Base-by-base conservation (phyloP, 257 asterid species). In the Scutellaria minor region DNA sequence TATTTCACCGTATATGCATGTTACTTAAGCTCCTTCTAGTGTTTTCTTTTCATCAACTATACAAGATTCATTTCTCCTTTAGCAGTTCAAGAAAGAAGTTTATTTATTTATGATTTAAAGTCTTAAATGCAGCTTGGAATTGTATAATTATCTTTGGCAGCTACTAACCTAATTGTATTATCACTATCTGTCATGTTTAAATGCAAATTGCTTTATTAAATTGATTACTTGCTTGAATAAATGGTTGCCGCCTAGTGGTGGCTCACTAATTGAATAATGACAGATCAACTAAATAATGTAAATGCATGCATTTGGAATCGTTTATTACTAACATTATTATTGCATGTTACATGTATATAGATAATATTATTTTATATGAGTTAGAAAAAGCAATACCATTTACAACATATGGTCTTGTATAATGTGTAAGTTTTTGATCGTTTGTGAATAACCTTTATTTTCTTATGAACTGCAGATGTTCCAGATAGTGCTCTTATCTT, bases 401-500 rank as follows among this genome's bases (percentile, higher is more conserved):
- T 52, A 10, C 6, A 14, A 52, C 7, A 52, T 9, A 52, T 9
- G 20, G 6, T 52, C 27, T 51, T 6, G 9, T 14, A 14, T 9
- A 5, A 1, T 52, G 6, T 6, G 57, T 14, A 10, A 14, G 20
- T 12, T 52, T 14, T 6, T 47, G 15, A 47, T 4, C 5, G n/a
- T 4, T 51, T 11, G 0, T 51, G 57, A 14, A 51, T 51, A 1
- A 9, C 3, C 27, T 47, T 5, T n/a, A 51, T 6, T 51, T 51
- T 51, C 24, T 6, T 2, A 1, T n/a, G 9, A 66, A 60, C 10
- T 78, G 71, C 90, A 94, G 99, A 94, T 85, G 97, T 94, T 7
- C 97, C 99, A 0, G 99, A 94, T 31, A 89, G 92, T 62, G 97
- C 97, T 22, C 68, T 91, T 9, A 88, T 91, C 7, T 15, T 91